Conservation (phyloP, 352 stramenopile species). For the Lagenidium sp. region DNA sequence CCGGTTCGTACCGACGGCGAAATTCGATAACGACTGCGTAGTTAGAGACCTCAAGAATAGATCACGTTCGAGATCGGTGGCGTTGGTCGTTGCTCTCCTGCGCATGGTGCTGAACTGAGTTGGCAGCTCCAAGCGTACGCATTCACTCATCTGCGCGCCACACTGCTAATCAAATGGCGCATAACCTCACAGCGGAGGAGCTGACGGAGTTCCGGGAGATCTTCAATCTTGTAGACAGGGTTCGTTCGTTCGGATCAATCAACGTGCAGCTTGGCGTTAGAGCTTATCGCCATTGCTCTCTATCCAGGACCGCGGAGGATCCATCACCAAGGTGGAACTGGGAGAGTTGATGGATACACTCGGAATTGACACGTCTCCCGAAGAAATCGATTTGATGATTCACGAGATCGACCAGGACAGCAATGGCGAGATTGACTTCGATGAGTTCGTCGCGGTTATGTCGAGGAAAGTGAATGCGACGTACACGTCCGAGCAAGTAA, state of each 20-base stretch:
- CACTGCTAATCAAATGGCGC: slow-evolving; percentile 29
- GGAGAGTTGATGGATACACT: slow-evolving; percentile 92
- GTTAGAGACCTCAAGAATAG: too few species aligned
- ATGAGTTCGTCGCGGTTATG: slow-evolving; percentile 94
- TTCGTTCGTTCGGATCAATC: slow-evolving; percentile 20
- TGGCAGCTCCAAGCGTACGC: too few species aligned
- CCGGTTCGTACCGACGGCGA: too few species aligned
- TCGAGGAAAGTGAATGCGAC: slow-evolving; percentile 91
- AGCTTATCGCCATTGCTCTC: too few species aligned
- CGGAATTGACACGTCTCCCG: slow-evolving; percentile 87
- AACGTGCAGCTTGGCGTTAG: too few species aligned
- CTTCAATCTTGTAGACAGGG: slow-evolving; percentile 91
- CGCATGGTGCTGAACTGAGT: too few species aligned
- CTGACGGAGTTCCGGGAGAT: slow-evolving; percentile 91
- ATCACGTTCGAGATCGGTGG: too few species aligned
- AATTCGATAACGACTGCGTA: too few species aligned
- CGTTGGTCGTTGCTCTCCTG: too few species aligned
- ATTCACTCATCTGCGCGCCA: neutral
- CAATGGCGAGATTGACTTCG: slow-evolving; percentile 93
- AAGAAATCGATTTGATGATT: slow-evolving; percentile 95
- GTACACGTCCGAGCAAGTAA: slow-evolving; percentile 91
- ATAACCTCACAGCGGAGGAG: slow-evolving; percentile 69
- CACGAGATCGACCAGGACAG: slow-evolving; percentile 93
- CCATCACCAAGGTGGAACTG: slow-evolving; percentile 92
- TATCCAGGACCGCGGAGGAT: slow-evolving; percentile 87